A percentile compares a stretch with the other conserved stretches of the same genome.
phyloP scores from a whole-genome alignment of 352 stramenopile genomes.

The Phytopythium delawarense region DNA sequence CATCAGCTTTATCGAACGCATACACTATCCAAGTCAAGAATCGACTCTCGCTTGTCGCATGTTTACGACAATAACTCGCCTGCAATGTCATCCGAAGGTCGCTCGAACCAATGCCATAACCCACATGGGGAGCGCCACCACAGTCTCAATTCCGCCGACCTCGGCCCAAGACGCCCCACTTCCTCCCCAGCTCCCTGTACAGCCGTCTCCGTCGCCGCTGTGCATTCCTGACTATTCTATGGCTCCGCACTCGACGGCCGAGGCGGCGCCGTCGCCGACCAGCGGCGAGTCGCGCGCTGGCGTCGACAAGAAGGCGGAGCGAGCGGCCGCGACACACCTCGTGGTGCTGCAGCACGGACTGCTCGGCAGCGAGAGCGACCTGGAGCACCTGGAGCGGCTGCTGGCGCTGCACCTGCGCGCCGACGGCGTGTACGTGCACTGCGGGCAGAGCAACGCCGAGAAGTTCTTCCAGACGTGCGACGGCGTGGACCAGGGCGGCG shows the following conservation, averaged over 20 bases:
- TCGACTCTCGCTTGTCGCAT: background rate
- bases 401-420: constrained; percentile 43
- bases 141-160: background rate
- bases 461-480: constrained; percentile 77
- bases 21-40: background rate
- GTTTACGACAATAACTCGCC: background rate
- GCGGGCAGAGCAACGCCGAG: constrained; percentile 41
- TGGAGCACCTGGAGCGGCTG: constrained; percentile 47
- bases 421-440: constrained; percentile 42
- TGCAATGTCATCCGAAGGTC: background rate
- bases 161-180: background rate
- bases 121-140: too few relatives aligned
- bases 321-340: constrained; percentile 38
- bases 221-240: background rate
- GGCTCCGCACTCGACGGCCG: background rate
- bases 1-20: background rate
- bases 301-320: background rate
- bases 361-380: constrained; percentile 60
- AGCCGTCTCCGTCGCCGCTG: background rate
- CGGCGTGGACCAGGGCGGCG: constrained; percentile 59
- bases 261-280: background rate
- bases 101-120: background rate
- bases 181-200: background rate
- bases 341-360: constrained; percentile 74
- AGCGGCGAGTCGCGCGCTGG: background rate